Percentiles rank a stretch among this genome's conserved stretches.
These are phyloP conservation scores for Pholiota conissans DNA, from an alignment of 768 basidiomycete species.

Conservation along the genomic window DNA sequence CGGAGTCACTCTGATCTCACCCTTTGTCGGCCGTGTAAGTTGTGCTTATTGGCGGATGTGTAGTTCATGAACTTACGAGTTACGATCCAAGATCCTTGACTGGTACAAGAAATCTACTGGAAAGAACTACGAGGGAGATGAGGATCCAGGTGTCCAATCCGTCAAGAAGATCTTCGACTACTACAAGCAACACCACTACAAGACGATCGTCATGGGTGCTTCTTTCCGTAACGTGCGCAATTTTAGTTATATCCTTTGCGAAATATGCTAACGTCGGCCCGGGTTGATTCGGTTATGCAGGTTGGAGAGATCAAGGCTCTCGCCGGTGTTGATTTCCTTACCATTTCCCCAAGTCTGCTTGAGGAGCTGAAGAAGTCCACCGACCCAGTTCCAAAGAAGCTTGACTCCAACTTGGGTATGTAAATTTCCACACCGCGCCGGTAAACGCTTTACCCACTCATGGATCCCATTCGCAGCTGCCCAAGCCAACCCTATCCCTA, in stretches of 20 bases:
- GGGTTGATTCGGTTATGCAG: slow-evolving; percentile 34
- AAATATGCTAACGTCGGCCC: not conserved
- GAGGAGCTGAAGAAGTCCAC: slow-evolving; percentile 89
- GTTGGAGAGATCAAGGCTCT: slow-evolving; percentile 90
- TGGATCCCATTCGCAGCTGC: slow-evolving; percentile 41
- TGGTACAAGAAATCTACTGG: slow-evolving; percentile 97
- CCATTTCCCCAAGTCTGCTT: slow-evolving; percentile 87
- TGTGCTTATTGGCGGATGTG: slow-evolving; percentile 12
- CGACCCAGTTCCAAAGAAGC: slow-evolving; percentile 79
- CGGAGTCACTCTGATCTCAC: slow-evolving; percentile 97
- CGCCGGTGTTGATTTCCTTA: slow-evolving; percentile 97
- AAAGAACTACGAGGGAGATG: slow-evolving; percentile 85
- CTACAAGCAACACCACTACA: slow-evolving; percentile 98
- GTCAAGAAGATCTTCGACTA: slow-evolving; percentile 99
- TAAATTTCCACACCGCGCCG: slow-evolving; percentile 12
- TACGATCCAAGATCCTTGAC: slow-evolving; percentile 78
- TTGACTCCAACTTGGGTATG: slow-evolving; percentile 66
- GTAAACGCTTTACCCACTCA: slow-evolving; percentile 5
- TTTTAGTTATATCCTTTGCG: not conserved
- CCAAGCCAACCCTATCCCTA: slow-evolving; percentile 62
- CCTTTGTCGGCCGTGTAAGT: slow-evolving; percentile 96
- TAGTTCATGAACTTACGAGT: slow-evolving; percentile 6
- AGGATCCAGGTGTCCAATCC: slow-evolving; percentile 94
- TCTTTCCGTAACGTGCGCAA: slow-evolving; percentile 93
- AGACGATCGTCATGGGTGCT: slow-evolving; percentile 99